These are phyloP conservation scores for Botryotinia convoluta DNA, from an alignment of 2,329 filamentous ascomycete species.

Conservation along the genomic window DNA sequence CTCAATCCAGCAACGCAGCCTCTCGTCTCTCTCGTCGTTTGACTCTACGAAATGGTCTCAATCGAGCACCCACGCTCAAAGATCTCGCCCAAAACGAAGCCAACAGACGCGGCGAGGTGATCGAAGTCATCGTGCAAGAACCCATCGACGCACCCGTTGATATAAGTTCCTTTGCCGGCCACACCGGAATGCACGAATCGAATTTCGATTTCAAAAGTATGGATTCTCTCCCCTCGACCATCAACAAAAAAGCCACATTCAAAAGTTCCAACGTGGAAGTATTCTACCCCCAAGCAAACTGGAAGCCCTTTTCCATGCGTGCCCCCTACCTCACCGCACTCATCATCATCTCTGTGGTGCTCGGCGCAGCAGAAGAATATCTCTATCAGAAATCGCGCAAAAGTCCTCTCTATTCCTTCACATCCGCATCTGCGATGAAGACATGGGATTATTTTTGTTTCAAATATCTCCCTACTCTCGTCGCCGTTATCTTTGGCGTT, in stretches of 20 bases:
- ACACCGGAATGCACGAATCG: conserved; percentile 20
- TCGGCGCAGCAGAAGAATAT: conserved; percentile 54
- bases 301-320: conserved; percentile 65
- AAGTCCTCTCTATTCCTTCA: conserved; percentile 46
- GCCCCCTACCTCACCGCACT: conserved; percentile 57
- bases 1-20: conserved; percentile 20
- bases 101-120: conserved; percentile 57
- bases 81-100: conserved; percentile 56
- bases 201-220: conserved; percentile 26
- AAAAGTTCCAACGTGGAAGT: conserved; percentile 45
- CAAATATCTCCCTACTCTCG: conserved; percentile 61
- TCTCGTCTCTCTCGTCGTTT: conserved; percentile 26
- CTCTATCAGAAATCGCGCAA: conserved; percentile 51
- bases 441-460: conserved; percentile 56
- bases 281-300: conserved; percentile 62
- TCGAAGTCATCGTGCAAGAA: conserved; percentile 53
- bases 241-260: conserved; percentile 27
- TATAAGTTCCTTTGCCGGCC: conserved; percentile 33
- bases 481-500: conserved; percentile 61
- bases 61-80: conserved; percentile 45
- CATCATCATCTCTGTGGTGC: conserved; percentile 51
- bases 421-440: conserved; percentile 49
- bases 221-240: conserved; percentile 25
- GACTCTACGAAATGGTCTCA: conserved; percentile 28
- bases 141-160: conserved; percentile 26